Percentiles rank a stretch among this genome's conserved stretches.
Conservation (phyloP, 2,329 filamentous ascomycete genomes). For the Exophiala dermatitidis region DNA sequence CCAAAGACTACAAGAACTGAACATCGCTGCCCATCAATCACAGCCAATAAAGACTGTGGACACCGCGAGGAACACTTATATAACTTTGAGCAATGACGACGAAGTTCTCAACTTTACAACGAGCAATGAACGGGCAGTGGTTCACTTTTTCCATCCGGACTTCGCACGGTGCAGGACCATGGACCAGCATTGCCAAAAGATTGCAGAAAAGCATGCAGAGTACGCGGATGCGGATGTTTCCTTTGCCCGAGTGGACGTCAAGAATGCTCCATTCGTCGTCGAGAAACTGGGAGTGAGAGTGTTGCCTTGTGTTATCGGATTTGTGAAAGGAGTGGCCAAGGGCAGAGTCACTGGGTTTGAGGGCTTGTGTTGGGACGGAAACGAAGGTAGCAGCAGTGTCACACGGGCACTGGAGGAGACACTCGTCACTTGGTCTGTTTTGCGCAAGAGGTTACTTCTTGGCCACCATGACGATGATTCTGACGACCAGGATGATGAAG, state of each 20-base stretch:
- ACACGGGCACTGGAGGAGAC: constrained; percentile 38
- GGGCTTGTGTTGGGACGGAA: constrained; percentile 35
- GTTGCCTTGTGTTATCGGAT: constrained; percentile 44
- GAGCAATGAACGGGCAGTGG: constrained; percentile 49
- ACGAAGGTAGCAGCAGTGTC: constrained; percentile 37
- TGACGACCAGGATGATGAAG: constrained; percentile 26
- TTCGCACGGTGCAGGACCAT: constrained; percentile 56
- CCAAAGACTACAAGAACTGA: constrained; percentile 22
- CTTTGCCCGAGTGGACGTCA: constrained; percentile 42
- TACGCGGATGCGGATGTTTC: constrained; percentile 31
- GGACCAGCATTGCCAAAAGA: constrained; percentile 50
- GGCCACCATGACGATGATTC: constrained; percentile 25
- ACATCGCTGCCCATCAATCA: constrained; percentile 2
- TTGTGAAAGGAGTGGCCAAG: constrained; percentile 40
- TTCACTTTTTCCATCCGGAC: constrained; percentile 59
- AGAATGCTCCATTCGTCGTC: constrained; percentile 42
- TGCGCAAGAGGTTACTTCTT: constrained; percentile 34
- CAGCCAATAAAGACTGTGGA: constrained; percentile 10
- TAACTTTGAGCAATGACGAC: constrained; percentile 46
- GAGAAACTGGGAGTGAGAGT: constrained; percentile 42
- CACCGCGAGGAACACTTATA: constrained; percentile 29
- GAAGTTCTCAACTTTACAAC: constrained; percentile 55
- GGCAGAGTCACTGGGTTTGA: constrained; percentile 45
- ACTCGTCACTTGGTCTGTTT: constrained; percentile 35
- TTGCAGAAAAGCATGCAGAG: constrained; percentile 34